Base-by-base conservation (phyloP, 225 moss, liverwort and hornwort species). In the Polytrichum formosum region DNA sequence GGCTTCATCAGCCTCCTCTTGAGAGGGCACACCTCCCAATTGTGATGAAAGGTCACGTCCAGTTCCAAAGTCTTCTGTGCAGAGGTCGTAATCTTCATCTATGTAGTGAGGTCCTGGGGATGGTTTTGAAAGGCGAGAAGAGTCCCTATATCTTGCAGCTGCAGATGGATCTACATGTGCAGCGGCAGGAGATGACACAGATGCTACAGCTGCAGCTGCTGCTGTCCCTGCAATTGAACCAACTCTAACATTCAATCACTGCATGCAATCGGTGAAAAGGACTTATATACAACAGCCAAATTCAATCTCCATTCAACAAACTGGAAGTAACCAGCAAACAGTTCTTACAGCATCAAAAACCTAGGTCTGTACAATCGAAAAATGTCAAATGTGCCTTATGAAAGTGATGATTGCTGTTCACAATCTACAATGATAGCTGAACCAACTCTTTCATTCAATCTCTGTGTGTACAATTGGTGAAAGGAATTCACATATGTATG, bases 81-180 rank as follows among this genome's bases (percentile, higher is more conserved):
- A 90, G 17, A 93, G 91, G 46, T 93, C 90, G 30, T 93, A 90
- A 28, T 93, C 92, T 26, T 93, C 92, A 26, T 92, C 92, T 53
- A 88, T 61, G 62, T 86, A 84, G 27, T 82, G 80, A 69, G 90
- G 84, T 30, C 88, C 90, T 66, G 87, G 56, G 56, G 84, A 84
- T 61, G 88, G 88, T 61, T 93, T 90, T 18, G 83, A 81, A 29
- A 88, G 81, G 28, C 90, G 81, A 54, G 88, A 74, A 59, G 78
- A 66, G 74, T 87, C 79, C 73, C 85, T 70, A 26, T 76, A 68
- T 70, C 83, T 81, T 72, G 85, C 81, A 66, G 86, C 89, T 65
- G 79, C 73, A 69, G 80, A 75, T 59, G 84, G 69, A 66, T 92
- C 91, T 28, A 85, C 91, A 81, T 91, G 84, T 66, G 91, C 85